A percentile compares a stretch with the other conserved stretches of the same genome.
These are phyloP conservation scores for Rostrohypoxylon terebratum DNA, from an alignment of 495 filamentous ascomycete genomes.

Conservation along the genomic window DNA sequence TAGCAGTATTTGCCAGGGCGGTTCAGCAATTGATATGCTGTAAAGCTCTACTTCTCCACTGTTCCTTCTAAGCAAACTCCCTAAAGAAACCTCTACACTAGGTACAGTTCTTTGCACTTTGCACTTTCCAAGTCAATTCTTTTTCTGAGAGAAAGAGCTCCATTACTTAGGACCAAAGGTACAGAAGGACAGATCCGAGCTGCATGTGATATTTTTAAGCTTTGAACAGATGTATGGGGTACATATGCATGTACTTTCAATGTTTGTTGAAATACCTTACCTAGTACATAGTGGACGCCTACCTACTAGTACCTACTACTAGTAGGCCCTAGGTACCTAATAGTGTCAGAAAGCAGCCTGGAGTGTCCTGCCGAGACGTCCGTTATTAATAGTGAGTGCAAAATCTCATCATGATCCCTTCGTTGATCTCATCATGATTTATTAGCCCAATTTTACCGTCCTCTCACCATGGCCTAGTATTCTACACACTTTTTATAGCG, in stretches of 20 bases:
- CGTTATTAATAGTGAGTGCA: not conserved
- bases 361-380: not conserved
- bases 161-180: not conserved
- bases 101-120: too few species aligned
- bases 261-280: too few species aligned
- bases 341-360: not conserved
- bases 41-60: not conserved
- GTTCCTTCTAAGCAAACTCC: not conserved
- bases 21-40: conserved; percentile 33
- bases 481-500: not conserved
- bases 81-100: too few species aligned
- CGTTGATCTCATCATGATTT: not conserved
- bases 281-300: too few species aligned
- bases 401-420: conserved; percentile 2
- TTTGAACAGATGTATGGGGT: too few species aligned
- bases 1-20: not conserved
- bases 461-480: not conserved
- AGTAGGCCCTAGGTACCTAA: too few species aligned
- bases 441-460: not conserved
- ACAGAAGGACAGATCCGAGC: too few species aligned
- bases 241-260: too few species aligned
- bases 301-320: too few species aligned
- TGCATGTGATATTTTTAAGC: too few species aligned
- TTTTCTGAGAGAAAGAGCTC: not conserved
- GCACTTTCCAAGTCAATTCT: not conserved